Evolutionary conservation across 768 basidiomycete genomes (phyloP).

Genomic region (Cantharellus anzutake): DNA sequence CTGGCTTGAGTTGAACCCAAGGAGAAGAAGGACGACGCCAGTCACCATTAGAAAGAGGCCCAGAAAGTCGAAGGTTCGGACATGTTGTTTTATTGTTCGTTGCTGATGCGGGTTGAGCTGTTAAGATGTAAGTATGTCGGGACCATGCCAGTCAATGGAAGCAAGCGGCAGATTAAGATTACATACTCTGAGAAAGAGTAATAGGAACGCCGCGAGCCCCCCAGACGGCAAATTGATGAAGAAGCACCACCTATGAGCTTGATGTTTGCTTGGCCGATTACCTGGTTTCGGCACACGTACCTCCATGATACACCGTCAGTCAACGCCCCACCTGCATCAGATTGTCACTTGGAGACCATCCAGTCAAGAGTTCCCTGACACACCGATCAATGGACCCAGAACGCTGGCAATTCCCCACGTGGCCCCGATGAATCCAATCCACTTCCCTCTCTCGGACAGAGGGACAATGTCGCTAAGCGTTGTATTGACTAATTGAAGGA

Average conservation of each 20-base stretch:
- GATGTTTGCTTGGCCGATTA: no score
- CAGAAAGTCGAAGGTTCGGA: constrained; percentile 47
- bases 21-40: constrained; percentile 44
- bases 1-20: constrained; percentile 59
- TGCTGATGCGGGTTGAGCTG: constrained; percentile 51
- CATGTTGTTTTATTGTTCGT: constrained; percentile 35
- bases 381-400: constrained; percentile 68
- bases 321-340: constrained; percentile 33
- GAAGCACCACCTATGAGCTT: neutral
- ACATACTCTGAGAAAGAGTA: constrained; percentile 28
- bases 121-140: no score
- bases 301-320: constrained; percentile 63
- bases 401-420: constrained; percentile 44
- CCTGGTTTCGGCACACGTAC: constrained; percentile 23
- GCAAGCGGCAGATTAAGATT: no score
- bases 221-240: constrained; percentile 41
- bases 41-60: constrained; percentile 43
- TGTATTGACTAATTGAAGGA: constrained; percentile 54
- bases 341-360: no score
- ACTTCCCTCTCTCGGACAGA: constrained; percentile 62
- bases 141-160: no score
- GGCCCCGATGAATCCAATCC: constrained; percentile 53
- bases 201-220: constrained; percentile 39
- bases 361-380: neutral
- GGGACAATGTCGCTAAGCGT: constrained; percentile 72